phyloP scores from a whole-genome alignment of 176 grass and related monocot species.

The Triticum urartu region DNA sequence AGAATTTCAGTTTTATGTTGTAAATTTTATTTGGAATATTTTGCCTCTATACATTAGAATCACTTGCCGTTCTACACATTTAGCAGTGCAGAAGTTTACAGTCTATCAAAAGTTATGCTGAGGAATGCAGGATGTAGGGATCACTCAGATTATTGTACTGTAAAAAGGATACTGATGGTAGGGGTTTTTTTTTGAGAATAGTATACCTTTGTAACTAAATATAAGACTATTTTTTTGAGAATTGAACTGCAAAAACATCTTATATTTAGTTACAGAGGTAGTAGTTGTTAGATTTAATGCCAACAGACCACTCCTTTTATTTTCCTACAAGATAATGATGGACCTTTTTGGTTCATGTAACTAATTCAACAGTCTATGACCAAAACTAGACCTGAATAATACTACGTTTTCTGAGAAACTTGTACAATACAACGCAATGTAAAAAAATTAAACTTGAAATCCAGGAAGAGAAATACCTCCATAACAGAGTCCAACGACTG shows the following conservation, averaged over 20 bases:
- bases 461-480: conserved; percentile 59
- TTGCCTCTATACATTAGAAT: neutral
- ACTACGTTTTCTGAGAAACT: neutral
- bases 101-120: neutral
- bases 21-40: neutral
- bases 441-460: conserved; percentile 3
- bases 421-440: neutral
- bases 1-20: neutral
- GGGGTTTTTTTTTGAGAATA: too few species aligned
- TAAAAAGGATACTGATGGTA: neutral
- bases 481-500: conserved; percentile 57
- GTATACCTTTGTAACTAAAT: too few species aligned
- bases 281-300: neutral
- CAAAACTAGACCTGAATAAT: neutral
- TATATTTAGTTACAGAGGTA: too few species aligned
- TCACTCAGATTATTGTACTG: neutral
- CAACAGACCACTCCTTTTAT: neutral
- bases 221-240: too few species aligned
- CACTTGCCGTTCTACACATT: conserved; percentile 2
- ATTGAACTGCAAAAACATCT: too few species aligned
- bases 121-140: neutral
- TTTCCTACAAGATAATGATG: neutral
- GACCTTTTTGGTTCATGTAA: neutral
- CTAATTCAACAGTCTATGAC: neutral
- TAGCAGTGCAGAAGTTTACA: neutral